Base-by-base conservation (phyloP, 257 asterid species). In the Buddleja alternifolia region DNA sequence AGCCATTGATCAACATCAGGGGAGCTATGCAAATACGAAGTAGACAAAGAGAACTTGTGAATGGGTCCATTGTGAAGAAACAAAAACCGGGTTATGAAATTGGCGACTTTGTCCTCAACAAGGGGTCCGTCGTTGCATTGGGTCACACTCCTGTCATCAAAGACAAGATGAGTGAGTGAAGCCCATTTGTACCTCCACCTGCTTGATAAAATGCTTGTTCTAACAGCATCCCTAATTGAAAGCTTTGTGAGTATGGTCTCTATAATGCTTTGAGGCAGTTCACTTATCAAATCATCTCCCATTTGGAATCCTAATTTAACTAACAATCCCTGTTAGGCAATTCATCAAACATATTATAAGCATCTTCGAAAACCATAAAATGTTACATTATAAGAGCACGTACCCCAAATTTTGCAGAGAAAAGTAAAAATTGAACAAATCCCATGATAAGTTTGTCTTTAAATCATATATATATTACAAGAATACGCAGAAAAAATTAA, bases 161-260 rank as follows among this genome's bases (percentile, higher is more conserved):
- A 94, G 45, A 78, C 86, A 14, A 94, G 84, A 69, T 85, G 70
- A 17, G 95, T 80, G 60, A 94, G 70, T 10, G 86, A 74, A 58
- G 92, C 70, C 99, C 99, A 94, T 76, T 82, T 87, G 56, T 87
- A 91, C 72, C 97, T 85, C 98, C 98, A 93, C 67, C 74, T 79
- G 37, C 80, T 79, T 1, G 97, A 88, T 54, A 93, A 64, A 10
- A 75, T 36, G 84, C 98, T 79, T 16, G 98, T 93, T 71, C 83
- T 80, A 59, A 90, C 90, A 15, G 90, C 95, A 64, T 93, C 96
- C 53, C 81, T 72, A 14, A 88, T 73, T 6, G 97, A 90, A 71
- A 93, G 84, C 86, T 77, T 93, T 11, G 84, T 65, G 58, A 93
- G 90, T 63, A 93, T 88, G 66, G 77, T 75, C 80, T 88, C 97